Evolutionary conservation across 306 rosid species (phyloP).

Genomic region (Glycine soja): DNA sequence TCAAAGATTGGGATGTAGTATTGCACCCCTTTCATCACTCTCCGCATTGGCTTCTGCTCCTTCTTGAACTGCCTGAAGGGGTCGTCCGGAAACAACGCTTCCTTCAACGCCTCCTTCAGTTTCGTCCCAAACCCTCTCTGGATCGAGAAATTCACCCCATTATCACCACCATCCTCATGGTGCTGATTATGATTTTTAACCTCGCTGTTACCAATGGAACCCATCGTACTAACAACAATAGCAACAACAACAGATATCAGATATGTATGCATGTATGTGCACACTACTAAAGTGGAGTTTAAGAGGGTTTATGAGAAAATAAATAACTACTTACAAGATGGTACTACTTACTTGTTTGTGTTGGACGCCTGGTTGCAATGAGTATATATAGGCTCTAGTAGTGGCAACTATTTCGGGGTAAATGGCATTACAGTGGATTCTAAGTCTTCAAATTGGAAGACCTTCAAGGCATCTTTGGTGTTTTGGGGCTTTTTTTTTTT

Average conservation of each 20-base stretch:
- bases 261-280: neutral
- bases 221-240: neutral
- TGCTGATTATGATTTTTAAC: neutral
- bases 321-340: too few relatives aligned
- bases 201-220: neutral
- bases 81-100: constrained; percentile 74
- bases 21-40: constrained; percentile 50
- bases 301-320: too few relatives aligned
- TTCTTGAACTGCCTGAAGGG: constrained; percentile 63
- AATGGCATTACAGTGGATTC: too few relatives aligned
- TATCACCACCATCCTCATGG: neutral
- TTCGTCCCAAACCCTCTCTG: constrained; percentile 49
- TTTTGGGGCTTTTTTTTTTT: too few relatives aligned
- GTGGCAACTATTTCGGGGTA: constrained; percentile 8
- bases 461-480: neutral
- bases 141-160: constrained; percentile 57
- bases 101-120: constrained; percentile 62
- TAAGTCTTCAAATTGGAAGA: too few relatives aligned
- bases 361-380: neutral
- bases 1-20: constrained; percentile 73
- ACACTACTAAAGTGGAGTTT: too few relatives aligned
- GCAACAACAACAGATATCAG: too few relatives aligned
- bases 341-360: neutral
- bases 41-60: neutral
- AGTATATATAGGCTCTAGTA: constrained; percentile 25